A percentile compares a stretch with the other conserved stretches of the same genome.
Evolutionary conservation across 129 eudicot genomes (phyloP).

Genomic region (Arctium lappa): DNA sequence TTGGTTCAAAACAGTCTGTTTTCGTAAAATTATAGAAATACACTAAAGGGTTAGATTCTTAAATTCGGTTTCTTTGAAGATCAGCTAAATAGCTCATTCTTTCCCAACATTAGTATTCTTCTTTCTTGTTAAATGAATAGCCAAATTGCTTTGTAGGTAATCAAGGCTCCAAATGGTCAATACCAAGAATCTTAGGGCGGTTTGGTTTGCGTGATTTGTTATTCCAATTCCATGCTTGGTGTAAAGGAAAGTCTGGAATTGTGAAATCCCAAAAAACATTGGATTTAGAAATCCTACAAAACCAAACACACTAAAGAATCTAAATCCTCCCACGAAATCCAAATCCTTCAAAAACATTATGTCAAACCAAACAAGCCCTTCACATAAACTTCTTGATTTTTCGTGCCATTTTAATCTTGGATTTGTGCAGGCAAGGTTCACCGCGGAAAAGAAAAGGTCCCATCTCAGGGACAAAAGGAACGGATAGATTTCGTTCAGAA

Average conservation of each 20-base stretch:
- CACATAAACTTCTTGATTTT: background rate
- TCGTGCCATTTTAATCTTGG: background rate
- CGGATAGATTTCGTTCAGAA: slow-evolving; percentile 92
- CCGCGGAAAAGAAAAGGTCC: slow-evolving; percentile 97
- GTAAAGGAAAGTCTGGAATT: too few species aligned
- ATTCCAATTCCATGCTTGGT: too few species aligned
- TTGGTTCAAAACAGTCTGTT: background rate
- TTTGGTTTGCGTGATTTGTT: too few species aligned
- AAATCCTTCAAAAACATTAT: background rate
- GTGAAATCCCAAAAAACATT: too few species aligned
- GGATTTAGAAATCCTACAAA: too few species aligned
- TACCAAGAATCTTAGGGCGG: too few species aligned
- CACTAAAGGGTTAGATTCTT: background rate
- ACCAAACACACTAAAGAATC: too few species aligned
- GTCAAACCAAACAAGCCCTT: background rate
- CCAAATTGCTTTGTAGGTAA: too few species aligned
- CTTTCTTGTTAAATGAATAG: too few species aligned
- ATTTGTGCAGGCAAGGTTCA: slow-evolving; percentile 74
- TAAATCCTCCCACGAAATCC: too few species aligned
- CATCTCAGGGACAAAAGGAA: slow-evolving; percentile 87
- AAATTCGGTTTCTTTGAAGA: background rate
- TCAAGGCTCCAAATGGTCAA: background rate
- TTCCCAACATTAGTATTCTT: too few species aligned
- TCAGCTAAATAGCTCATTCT: background rate
- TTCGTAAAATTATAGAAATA: background rate